These are phyloP conservation scores for Coprinopsis cinerea DNA, from an alignment of 768 basidiomycete genomes.

Conservation along the genomic window DNA sequence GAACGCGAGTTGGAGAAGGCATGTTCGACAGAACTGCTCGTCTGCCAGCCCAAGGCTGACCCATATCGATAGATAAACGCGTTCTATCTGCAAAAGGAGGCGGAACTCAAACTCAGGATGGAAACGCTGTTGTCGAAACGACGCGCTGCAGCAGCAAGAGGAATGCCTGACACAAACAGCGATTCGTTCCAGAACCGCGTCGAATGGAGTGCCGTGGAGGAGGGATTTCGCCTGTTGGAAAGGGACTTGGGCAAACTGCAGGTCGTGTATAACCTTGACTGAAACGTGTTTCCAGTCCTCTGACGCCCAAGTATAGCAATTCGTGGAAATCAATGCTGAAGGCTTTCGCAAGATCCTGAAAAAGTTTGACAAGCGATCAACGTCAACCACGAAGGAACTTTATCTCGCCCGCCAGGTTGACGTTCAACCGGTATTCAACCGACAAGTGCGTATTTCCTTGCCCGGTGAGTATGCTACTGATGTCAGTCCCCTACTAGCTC, in stretches of 20 bases:
- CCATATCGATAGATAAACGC: constrained; percentile 97
- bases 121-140: constrained; percentile 93
- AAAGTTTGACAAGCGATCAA: constrained; percentile 97
- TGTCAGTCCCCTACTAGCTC: constrained; percentile 45
- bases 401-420: constrained; percentile 96
- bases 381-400: constrained; percentile 91
- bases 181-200: constrained; percentile 61
- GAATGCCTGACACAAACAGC: constrained; percentile 61
- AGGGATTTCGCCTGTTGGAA: constrained; percentile 92
- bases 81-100: constrained; percentile 97
- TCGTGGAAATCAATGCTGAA: constrained; percentile 94
- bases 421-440: constrained; percentile 96
- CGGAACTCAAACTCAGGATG: constrained; percentile 86
- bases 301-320: constrained; percentile 59
- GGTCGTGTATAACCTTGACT: constrained; percentile 36
- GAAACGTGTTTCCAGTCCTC: not conserved
- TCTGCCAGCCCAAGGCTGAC: no score
- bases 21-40: no score
- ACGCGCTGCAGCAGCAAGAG: constrained; percentile 70
- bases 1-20: constrained; percentile 98
- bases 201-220: constrained; percentile 95
- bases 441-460: constrained; percentile 60
- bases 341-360: constrained; percentile 97
- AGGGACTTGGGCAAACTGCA: constrained; percentile 93
- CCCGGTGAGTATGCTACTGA: constrained; percentile 5